These are phyloP conservation scores for Leccinum truebloodii DNA, from an alignment of 768 basidiomycete genomes.

Conservation along the genomic window DNA sequence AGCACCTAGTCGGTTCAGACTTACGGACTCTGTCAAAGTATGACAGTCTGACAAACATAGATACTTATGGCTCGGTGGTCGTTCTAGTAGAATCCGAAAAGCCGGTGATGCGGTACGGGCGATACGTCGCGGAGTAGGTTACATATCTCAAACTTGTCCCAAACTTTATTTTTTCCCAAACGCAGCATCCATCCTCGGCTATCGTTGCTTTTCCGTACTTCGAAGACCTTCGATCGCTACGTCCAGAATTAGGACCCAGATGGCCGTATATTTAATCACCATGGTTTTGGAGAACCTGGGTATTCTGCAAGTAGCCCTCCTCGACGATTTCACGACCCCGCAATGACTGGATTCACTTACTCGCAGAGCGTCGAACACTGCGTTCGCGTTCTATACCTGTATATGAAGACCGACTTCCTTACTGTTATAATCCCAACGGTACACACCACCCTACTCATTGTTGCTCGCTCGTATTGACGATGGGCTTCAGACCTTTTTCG, in stretches of 20 bases:
- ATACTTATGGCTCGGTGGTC: neutral
- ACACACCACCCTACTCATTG: neutral
- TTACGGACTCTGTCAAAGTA: neutral
- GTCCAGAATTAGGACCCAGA: conserved; percentile 6
- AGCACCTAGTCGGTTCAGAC: neutral
- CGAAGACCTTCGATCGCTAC: conserved; percentile 9
- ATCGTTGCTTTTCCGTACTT: neutral
- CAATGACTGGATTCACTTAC: conserved; percentile 20
- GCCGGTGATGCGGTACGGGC: neutral
- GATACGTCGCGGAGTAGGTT: conserved; percentile 5
- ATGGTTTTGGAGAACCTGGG: neutral
- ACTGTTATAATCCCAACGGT: conserved; percentile 33
- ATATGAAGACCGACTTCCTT: conserved; percentile 27
- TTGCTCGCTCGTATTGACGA: neutral
- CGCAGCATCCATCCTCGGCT: conserved; percentile 10
- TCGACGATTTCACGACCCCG: conserved; percentile 21
- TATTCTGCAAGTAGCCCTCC: conserved; percentile 1
- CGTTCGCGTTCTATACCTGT: conserved; percentile 24
- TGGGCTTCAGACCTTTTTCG: conserved; percentile 35
- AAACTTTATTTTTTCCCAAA: conserved; percentile 4
- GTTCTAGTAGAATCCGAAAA: neutral
- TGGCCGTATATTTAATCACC: conserved; percentile 23
- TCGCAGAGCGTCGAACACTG: conserved; percentile 13
- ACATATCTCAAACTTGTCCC: neutral
- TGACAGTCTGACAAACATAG: conserved; percentile 9